These are phyloP conservation scores for Phaffomyces antillensis DNA, from an alignment of 805 yeast species.

Conservation along the genomic window DNA sequence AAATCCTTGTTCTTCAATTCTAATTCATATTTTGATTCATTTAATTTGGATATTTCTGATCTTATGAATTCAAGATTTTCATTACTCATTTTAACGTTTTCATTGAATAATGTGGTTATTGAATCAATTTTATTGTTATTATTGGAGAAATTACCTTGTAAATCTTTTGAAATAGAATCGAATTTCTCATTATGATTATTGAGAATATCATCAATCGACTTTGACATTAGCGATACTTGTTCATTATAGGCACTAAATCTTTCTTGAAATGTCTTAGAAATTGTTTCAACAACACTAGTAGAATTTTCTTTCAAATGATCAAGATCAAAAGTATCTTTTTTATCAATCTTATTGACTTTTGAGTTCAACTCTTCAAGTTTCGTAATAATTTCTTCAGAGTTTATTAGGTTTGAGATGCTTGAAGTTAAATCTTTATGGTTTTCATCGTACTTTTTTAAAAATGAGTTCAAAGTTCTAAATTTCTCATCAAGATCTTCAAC, in stretches of 20 bases:
- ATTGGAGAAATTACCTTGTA: not conserved
- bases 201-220: not conserved
- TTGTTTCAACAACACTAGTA: not conserved
- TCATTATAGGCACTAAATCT: not conserved
- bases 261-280: not conserved
- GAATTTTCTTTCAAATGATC: not conserved
- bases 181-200: not conserved
- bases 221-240: not conserved
- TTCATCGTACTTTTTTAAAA: not conserved
- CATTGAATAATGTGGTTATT: not conserved
- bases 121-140: not conserved
- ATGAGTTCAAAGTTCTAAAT: not conserved
- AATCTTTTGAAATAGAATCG: not conserved
- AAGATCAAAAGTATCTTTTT: not conserved
- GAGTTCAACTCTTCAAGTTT: not conserved
- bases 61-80: not conserved
- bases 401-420: not conserved
- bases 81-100: not conserved
- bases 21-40: not conserved
- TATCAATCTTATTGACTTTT: not conserved
- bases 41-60: not conserved
- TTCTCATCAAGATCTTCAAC: not conserved
- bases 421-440: not conserved
- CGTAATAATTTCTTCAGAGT: not conserved
- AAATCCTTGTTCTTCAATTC: constrained; percentile 5